Base-by-base conservation (phyloP, 306 rosid species). In the Ormosia emarginata region DNA sequence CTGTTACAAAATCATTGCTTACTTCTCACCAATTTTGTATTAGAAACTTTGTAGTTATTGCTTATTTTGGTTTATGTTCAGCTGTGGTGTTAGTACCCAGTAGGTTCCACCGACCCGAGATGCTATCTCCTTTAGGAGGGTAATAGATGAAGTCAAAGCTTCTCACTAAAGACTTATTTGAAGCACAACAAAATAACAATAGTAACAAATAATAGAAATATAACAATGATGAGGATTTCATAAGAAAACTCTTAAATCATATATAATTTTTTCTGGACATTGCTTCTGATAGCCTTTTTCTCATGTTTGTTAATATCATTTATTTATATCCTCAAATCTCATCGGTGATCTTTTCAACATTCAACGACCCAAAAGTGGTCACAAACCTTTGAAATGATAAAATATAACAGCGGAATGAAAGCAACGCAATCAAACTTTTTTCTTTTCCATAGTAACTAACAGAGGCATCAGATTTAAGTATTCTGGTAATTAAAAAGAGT, bases 91-190 rank as follows among this genome's bases (percentile, higher is more conserved):
- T 56, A n/a, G 14, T 75, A 33, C 24, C 24, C 24, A 24, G 24
- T 24, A 24, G 73, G 56, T 62, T 71, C 43, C 73, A 80, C 52
- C 79, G 71, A 70, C 77, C 77, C 8, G 13, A 24, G 6, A 30
- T 7, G 44, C 58, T 57, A 15, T 68, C 30, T 34, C 32, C 37
- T n/a, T 15, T n/a, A 24, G 8, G 50, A 17, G 77, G 57, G 46
- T 53, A 67, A 53, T 56, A 29, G 71, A 67, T 79, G 12, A 36
- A 79, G 50, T 79, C 30, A 56, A 67, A 79, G 33, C 80, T 61
- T 75, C 71, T 8, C 8, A 7, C 9, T 41, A 29, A 74, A 57
- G 56, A 57, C 68, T 39, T 12, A 6, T 30, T 57, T 56, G 17
- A 39, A 74, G 33, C 41, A 39, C 1, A 47, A 34, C 17, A 56